Evolutionary conservation across 495 filamentous ascomycete genomes (phyloP).

Genomic region (Peziza echinospora): DNA sequence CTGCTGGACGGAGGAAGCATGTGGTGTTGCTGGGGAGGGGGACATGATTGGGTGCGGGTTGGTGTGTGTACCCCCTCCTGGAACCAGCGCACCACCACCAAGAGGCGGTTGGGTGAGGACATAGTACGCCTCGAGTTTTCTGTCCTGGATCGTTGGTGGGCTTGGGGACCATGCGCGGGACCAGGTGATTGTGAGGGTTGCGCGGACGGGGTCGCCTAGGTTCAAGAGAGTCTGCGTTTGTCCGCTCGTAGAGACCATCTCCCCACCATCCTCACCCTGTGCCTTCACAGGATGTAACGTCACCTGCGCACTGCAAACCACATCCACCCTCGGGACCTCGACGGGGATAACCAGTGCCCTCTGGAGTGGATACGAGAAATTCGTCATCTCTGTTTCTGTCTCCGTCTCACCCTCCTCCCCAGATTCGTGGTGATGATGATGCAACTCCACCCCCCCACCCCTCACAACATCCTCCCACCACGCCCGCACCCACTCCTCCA

Average conservation of each 20-base stretch:
- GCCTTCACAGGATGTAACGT: constrained; percentile 21
- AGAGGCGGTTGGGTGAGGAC: too few species aligned
- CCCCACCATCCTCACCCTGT: not conserved
- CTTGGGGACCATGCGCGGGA: constrained; percentile 50
- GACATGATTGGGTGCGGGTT: too few species aligned
- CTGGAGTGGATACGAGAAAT: constrained; percentile 5
- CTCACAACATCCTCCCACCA: constrained; percentile 21
- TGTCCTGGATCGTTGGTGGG: too few species aligned
- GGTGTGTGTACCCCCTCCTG: too few species aligned
- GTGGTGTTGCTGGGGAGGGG: too few species aligned
- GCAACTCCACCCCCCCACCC: constrained; percentile 20
- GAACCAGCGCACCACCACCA: too few species aligned
- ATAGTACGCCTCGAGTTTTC: too few species aligned
- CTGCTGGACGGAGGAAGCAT: too few species aligned
- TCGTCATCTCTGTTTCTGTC: constrained; percentile 1
- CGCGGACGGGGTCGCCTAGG: constrained; percentile 26
- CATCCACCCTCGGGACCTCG: constrained; percentile 63
- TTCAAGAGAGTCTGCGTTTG: constrained; percentile 15
- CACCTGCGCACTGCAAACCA: constrained; percentile 68
- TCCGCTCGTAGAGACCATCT: constrained; percentile 9
- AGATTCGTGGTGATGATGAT: constrained; percentile 16
- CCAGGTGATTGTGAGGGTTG: constrained; percentile 49
- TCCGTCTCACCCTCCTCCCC: constrained; percentile 6
- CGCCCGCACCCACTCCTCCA: constrained; percentile 15
- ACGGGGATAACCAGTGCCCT: constrained; percentile 48